Evolutionary conservation across 1,284 basidiomycete species (phyloP).

Genomic region (Tilletia setariae): DNA sequence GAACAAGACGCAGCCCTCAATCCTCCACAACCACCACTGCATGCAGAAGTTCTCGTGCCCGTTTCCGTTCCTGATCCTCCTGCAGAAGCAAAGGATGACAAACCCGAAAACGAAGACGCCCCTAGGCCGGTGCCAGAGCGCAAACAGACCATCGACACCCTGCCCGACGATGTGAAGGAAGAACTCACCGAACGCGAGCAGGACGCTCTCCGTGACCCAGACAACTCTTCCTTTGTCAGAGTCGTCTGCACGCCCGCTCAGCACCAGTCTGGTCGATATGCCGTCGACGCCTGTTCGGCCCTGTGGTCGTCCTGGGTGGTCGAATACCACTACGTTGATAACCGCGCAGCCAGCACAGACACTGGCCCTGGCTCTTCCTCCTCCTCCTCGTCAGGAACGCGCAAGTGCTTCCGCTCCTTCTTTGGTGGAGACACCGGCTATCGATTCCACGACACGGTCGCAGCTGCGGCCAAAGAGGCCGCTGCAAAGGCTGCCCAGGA

Average conservation of each 20-base stretch:
- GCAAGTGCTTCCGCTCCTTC: slow-evolving; percentile 32
- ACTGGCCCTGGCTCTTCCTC: neutral
- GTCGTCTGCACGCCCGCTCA: slow-evolving; percentile 50
- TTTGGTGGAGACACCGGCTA: slow-evolving; percentile 52
- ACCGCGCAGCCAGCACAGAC: neutral
- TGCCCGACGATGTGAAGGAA: neutral
- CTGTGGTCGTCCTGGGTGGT: slow-evolving; percentile 49
- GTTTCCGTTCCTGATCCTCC: neutral
- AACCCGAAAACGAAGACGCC: neutral
- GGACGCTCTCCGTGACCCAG: neutral
- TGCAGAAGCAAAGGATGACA: neutral
- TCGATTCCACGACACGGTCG: slow-evolving; percentile 34
- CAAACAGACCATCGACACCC: neutral
- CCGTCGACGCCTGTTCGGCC: slow-evolving; percentile 34
- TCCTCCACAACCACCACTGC: neutral
- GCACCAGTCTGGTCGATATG: slow-evolving; percentile 46
- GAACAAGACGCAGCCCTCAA: neutral
- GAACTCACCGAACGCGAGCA: slow-evolving; percentile 11
- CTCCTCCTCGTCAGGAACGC: too few relatives aligned
- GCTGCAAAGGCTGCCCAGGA: slow-evolving; percentile 17
- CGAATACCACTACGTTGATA: slow-evolving; percentile 23
- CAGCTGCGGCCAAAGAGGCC: slow-evolving; percentile 22
- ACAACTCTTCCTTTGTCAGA: slow-evolving; percentile 7
- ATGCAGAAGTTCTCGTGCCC: slow-evolving; percentile 2
- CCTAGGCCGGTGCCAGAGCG: neutral